A percentile compares a stretch with the other conserved stretches of the same genome.
Evolutionary conservation across 2,329 filamentous ascomycete genomes (phyloP).

Genomic region (Plenodomus biglobosus): DNA sequence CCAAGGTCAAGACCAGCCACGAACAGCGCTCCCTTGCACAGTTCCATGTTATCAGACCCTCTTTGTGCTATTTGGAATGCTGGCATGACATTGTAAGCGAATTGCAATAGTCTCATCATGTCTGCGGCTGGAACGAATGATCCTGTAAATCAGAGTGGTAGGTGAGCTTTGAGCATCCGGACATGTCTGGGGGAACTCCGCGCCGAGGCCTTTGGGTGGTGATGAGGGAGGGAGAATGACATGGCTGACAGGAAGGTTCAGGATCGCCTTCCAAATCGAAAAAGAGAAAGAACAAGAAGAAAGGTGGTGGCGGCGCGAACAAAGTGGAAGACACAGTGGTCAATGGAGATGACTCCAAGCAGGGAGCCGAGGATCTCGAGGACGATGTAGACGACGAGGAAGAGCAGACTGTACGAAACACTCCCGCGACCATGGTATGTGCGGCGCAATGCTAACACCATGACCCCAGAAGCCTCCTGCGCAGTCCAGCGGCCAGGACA

Average conservation of each 20-base stretch:
- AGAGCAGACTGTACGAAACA: conserved; percentile 37
- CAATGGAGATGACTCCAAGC: conserved; percentile 28
- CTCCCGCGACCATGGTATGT: background rate
- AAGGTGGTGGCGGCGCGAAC: conserved; percentile 23
- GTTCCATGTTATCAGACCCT: conserved; percentile 5
- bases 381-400: conserved; percentile 35
- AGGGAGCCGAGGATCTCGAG: conserved; percentile 31
- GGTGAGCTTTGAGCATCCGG: conserved; percentile 32
- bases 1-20: conserved; percentile 35
- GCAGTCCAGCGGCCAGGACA: conserved; percentile 28
- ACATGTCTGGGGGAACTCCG: conserved; percentile 13
- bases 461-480: conserved; percentile 24
- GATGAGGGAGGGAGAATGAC: background rate
- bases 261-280: conserved; percentile 40
- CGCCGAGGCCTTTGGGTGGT: conserved; percentile 1
- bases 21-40: conserved; percentile 19
- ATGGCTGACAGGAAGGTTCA: conserved; percentile 23
- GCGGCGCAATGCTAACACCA: conserved; percentile 9
- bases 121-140: conserved; percentile 31
- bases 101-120: conserved; percentile 26
- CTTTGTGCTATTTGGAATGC: background rate
- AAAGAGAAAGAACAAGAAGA: conserved; percentile 48
- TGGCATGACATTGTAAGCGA: conserved; percentile 11
- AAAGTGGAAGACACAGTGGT: conserved; percentile 32
- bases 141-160: conserved; percentile 40